These are phyloP conservation scores for Zangia roseola DNA, from an alignment of 768 basidiomycete genomes.

Conservation along the genomic window DNA sequence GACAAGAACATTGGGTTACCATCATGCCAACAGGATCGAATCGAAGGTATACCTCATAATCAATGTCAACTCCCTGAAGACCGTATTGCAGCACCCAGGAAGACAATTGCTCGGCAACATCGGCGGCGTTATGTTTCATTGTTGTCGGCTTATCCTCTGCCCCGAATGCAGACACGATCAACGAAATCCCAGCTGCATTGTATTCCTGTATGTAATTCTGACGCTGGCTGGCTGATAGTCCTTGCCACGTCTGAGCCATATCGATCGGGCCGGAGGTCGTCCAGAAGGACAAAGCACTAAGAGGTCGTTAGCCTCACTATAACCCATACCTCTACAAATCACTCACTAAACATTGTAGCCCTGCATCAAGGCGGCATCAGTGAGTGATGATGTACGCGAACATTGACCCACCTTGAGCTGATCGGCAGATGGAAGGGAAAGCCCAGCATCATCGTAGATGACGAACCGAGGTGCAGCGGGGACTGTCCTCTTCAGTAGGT, in stretches of 20 bases:
- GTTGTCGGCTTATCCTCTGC: slow-evolving; percentile 39
- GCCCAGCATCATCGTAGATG: slow-evolving; percentile 38
- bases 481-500: slow-evolving; percentile 11
- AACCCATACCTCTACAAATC: not conserved
- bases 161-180: slow-evolving; percentile 56
- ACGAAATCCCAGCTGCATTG: slow-evolving; percentile 50
- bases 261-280: slow-evolving; percentile 40
- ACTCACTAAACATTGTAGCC: slow-evolving; percentile 34
- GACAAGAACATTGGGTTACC: not conserved
- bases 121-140: slow-evolving; percentile 35
- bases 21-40: no score
- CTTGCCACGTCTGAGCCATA: slow-evolving; percentile 43
- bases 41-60: slow-evolving; percentile 43
- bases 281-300: slow-evolving; percentile 40
- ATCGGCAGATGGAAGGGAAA: slow-evolving; percentile 42
- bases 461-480: slow-evolving; percentile 51
- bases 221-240: slow-evolving; percentile 36
- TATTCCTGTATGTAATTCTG: slow-evolving; percentile 46
- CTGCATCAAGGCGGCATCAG: slow-evolving; percentile 7
- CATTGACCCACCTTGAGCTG: slow-evolving; percentile 37
- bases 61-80: slow-evolving; percentile 52
- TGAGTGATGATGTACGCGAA: not conserved
- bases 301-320: not conserved
- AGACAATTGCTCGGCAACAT: slow-evolving; percentile 40
- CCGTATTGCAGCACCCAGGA: slow-evolving; percentile 43